Evolutionary conservation across 306 rosid species (phyloP), one percentile per base, ranked within the genome.

Genomic region (Potentilla sterilis): DNA sequence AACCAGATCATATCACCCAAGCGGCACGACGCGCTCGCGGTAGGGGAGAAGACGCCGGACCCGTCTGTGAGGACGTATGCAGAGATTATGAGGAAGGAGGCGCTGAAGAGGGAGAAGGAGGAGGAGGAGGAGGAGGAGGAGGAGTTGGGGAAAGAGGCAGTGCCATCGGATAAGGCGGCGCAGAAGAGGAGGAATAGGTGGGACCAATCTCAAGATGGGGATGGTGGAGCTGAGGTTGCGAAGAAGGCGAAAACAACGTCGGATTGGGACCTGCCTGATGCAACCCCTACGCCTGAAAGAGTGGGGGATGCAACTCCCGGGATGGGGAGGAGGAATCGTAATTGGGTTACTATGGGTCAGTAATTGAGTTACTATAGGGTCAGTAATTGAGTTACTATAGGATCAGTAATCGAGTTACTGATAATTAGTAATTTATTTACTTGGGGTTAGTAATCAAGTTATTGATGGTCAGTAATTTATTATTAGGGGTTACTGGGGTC

Each of bases 1-100:
- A 83, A 88, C 46, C 81, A 81, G 49, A 76, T 86, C 16, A 83
- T 90, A 19, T 90, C 96, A 16, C 96, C 96, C 19, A 90, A 90
- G 43, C 79, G 96, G 10, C 87, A 86, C 12, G 96, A 90, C 55
- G 74, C 96, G 1, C 88, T 90, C 28, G 84, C 90, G 1, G 83
- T 89, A 1, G 96, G 96, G 4, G 96, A 90, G 86, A 87, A 88
- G 83, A 90, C 96, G 0, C 92, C 96, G 1, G 92, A 90, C 79
- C 80, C 96, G 0, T 75, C 83, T 0, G 86, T 84, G 44, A 84
- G 96, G 84, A 90, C 92, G 0, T 90, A 90, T 22, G 85, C 87
- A 0, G 96, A 90, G 71, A 86, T 88, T 16, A 90, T 90, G 96
- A 88, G 83, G 63, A 92, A 90, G 75, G 85, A 83, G 85, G 90